A percentile compares a stretch with the other conserved stretches of the same genome.
phyloP scores from a whole-genome alignment of 2,329 filamentous ascomycete genomes.

The Aspergillus ochraceoroseus region DNA sequence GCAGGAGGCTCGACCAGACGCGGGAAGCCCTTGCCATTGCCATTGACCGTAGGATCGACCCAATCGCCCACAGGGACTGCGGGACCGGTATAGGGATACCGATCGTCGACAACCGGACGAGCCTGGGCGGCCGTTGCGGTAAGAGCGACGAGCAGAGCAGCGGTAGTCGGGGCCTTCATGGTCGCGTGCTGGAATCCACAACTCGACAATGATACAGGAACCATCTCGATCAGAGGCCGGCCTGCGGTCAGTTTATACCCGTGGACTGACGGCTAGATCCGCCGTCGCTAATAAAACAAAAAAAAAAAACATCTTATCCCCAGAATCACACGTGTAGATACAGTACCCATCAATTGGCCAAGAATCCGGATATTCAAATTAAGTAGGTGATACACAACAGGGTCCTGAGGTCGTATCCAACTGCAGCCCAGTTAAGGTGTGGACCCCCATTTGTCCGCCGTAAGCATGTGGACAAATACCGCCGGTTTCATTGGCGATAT shows the following conservation, averaged over 20 bases:
- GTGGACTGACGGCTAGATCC: no score
- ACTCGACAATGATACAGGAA: no score
- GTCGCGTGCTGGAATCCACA: neutral
- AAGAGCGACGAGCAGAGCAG: slow-evolving; percentile 22
- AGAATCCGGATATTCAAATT: slow-evolving; percentile 29
- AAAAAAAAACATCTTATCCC: neutral
- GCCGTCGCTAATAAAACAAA: neutral
- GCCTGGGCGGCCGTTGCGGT: slow-evolving; percentile 21
- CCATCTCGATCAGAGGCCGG: no score
- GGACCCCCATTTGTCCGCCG: no score
- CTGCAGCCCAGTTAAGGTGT: no score
- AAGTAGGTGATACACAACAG: no score
- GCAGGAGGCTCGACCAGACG: slow-evolving; percentile 50
- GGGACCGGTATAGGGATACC: slow-evolving; percentile 49
- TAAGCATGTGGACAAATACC: no score
- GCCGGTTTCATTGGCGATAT: no score
- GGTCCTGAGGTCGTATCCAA: no score
- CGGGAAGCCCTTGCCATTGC: slow-evolving; percentile 51
- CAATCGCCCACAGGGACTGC: slow-evolving; percentile 49
- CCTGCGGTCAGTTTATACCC: no score
- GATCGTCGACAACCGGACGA: slow-evolving; percentile 39
- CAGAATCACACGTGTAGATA: slow-evolving; percentile 13
- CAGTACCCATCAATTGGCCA: slow-evolving; percentile 22
- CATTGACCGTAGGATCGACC: slow-evolving; percentile 49
- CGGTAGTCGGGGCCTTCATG: slow-evolving; percentile 13